Base-by-base conservation (phyloP, 2,329 filamentous ascomycete genomes). In the Sporothrix dimorphospora region DNA sequence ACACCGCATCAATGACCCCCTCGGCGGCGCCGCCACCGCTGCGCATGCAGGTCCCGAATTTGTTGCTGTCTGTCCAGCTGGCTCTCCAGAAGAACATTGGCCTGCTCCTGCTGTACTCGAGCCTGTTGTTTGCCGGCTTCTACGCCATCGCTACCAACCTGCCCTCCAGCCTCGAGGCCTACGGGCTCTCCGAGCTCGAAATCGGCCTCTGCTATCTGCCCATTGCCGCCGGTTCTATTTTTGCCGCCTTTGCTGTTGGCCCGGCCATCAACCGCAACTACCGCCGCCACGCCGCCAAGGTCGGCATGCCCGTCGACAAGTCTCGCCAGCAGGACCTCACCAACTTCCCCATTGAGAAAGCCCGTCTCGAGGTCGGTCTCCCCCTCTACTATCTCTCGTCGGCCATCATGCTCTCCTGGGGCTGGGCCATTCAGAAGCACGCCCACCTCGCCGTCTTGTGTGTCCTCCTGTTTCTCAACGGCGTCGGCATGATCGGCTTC, bases 1-100 rank as follows among this genome's bases (percentile, higher is more conserved):
- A 57, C 53, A 42, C 38, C 21, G 11, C 27, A 27, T 21, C 45
- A 16, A 24, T 59, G 42, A 71, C 65, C 9, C 45, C 59, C 8
- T 24, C 59, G 14, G 3, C 34, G 16, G n/a, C 34, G 8, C 74
- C 55, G 4, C 69, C 66, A 16, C 75, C 74, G 0, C 73, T 75
- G 9, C 51, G 38, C 7, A 68, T 76, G 27, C 45, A 75, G 66
- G 49, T 75, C 1, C 74, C 76, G 74, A 94, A 98, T 81, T 97
- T 98, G 80, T 84, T 98, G 74, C 90, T 89, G 76, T 95, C 94
- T 0, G 91, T 97, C 16, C 88, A 90, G 0, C 94, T 96, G 0
- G 88, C 94, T 73, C 85, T 89, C 76, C 97, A 96, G 83, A 93
- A 94, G 77, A 93, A 98, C 81, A 87, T 98, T 63, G 82, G 81